Evolutionary conservation across 345 rosid genomes (phyloP).

Genomic region (Rhodamnia argentea): DNA sequence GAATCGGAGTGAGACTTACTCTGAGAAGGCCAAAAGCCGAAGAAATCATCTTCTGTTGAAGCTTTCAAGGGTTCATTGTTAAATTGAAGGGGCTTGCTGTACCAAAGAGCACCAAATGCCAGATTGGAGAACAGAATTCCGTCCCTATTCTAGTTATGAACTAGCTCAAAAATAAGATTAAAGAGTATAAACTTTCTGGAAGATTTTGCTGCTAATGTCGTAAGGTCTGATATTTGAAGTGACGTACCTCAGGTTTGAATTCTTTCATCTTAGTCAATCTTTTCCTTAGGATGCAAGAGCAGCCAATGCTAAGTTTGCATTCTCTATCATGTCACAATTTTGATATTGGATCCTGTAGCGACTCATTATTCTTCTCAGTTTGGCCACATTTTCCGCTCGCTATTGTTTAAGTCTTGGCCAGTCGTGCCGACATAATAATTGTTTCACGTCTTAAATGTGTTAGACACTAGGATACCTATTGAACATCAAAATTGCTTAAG

Average conservation of each 20-base stretch:
- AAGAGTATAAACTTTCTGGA: no score
- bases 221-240: neutral
- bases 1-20: no score
- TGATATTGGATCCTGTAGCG: neutral
- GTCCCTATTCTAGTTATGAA: no score
- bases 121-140: no score
- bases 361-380: neutral
- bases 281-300: neutral
- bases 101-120: no score
- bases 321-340: neutral
- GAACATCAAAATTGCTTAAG: neutral
- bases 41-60: no score
- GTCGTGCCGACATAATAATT: neutral
- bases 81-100: no score
- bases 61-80: no score
- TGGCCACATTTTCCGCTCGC: neutral
- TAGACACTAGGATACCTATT: neutral
- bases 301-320: neutral
- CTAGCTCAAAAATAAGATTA: no score
- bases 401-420: neutral
- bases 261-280: neutral
- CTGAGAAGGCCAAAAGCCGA: no score
- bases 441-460: neutral
- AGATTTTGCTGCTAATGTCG: no score
- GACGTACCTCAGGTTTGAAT: neutral